Evolutionary conservation across 176 grass and related monocot genomes (phyloP).

Genomic region (Chloris gayana): DNA sequence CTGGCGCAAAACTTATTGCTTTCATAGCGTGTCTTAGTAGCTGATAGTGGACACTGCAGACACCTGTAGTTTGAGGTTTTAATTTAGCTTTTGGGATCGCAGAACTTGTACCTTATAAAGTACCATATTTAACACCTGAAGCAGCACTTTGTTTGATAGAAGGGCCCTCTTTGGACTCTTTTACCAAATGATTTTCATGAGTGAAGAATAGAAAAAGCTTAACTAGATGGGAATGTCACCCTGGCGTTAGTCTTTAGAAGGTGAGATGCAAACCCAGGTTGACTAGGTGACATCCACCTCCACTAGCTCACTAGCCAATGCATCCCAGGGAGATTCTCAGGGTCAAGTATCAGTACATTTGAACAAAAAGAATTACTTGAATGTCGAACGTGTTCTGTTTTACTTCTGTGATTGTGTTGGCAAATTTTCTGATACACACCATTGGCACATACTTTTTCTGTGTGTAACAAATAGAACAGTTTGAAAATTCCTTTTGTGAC

Average conservation of each 20-base stretch:
- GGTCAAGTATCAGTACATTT: conserved; percentile 1
- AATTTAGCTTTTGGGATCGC: not conserved
- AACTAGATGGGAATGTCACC: too few species aligned
- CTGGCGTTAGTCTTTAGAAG: too few species aligned
- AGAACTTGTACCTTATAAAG: not conserved
- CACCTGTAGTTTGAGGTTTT: not conserved
- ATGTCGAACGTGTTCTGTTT: not conserved
- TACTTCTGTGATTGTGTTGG: not conserved
- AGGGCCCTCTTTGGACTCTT: not conserved
- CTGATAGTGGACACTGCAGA: not conserved
- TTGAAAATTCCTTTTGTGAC: not conserved
- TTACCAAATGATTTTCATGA: conserved; percentile 4
- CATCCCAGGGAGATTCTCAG: not conserved
- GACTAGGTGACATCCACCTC: not conserved
- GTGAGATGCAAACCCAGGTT: not conserved
- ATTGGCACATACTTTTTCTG: not conserved
- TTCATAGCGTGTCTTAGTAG: conserved; percentile 10
- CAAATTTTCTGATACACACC: not conserved
- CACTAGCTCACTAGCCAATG: not conserved
- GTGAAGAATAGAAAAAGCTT: too few species aligned
- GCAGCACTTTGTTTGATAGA: not conserved
- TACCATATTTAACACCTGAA: not conserved
- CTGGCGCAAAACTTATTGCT: not conserved
- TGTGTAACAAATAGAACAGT: not conserved
- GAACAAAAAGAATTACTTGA: not conserved